Conservation (phyloP, 768 basidiomycete species). For the Boletellus emodensis region DNA sequence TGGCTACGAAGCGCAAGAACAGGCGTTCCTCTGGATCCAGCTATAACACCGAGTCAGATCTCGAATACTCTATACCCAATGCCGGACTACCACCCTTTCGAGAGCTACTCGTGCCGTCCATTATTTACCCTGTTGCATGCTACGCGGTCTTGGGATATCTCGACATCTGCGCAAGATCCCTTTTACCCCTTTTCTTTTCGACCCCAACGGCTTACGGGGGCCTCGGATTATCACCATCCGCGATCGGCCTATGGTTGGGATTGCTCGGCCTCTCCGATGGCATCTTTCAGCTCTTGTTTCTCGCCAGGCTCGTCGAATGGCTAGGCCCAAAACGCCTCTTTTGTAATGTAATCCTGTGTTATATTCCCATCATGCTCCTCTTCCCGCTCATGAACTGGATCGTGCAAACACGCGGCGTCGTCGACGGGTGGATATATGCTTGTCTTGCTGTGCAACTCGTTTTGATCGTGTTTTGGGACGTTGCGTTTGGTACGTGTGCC, state of each 20-base stretch:
- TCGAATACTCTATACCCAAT: conserved; percentile 2
- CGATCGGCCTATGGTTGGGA: conserved; percentile 38
- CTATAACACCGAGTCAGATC: neutral
- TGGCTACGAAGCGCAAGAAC: conserved; percentile 7
- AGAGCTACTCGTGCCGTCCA: conserved; percentile 31
- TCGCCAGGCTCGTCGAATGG: conserved; percentile 33
- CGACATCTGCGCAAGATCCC: conserved; percentile 36
- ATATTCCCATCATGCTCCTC: conserved; percentile 17
- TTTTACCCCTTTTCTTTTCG: conserved; percentile 39
- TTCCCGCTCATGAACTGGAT: conserved; percentile 38
- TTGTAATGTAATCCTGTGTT: conserved; percentile 19
- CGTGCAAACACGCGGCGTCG: conserved; percentile 43
- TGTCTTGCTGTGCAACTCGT: conserved; percentile 45
- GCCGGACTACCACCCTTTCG: conserved; percentile 38
- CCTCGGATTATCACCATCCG: conserved; percentile 32
- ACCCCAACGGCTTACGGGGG: conserved; percentile 39
- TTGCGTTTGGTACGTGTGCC: conserved; percentile 53
- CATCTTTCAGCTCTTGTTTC: conserved; percentile 36
- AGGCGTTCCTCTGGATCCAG: neutral
- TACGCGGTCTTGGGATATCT: conserved; percentile 34
- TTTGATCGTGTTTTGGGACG: conserved; percentile 44
- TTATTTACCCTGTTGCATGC: conserved; percentile 32
- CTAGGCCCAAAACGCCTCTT: conserved; percentile 36
- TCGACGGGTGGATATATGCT: conserved; percentile 42
- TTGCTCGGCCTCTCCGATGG: conserved; percentile 36